Conservation (phyloP, 2,329 filamentous ascomycete genomes). For the Colletotrichum coccodes region DNA sequence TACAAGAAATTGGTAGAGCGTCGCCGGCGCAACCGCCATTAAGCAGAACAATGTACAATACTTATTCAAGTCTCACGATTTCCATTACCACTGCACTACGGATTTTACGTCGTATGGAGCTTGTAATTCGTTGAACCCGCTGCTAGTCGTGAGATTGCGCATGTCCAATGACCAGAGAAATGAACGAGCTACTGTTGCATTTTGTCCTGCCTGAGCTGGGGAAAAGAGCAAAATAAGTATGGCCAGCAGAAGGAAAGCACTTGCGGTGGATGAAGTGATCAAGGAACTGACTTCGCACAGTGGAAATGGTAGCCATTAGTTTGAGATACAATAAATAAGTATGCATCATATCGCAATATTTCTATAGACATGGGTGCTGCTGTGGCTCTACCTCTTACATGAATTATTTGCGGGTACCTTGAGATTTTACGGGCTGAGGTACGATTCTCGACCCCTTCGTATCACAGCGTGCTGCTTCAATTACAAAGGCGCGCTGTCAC, state of each 20-base stretch:
- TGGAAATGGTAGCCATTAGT: too few relatives aligned
- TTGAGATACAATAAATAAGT: neutral
- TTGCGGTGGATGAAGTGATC: neutral
- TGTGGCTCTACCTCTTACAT: neutral
- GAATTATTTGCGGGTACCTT: slow-evolving; percentile 1
- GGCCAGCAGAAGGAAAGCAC: neutral
- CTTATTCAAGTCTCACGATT: neutral
- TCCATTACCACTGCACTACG: neutral
- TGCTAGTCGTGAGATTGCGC: neutral
- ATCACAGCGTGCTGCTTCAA: neutral
- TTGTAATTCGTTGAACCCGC: too few relatives aligned
- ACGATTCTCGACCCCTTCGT: neutral
- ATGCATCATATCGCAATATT: neutral
- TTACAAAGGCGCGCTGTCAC: neutral
- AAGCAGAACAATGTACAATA: slow-evolving; percentile 2
- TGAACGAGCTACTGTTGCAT: neutral
- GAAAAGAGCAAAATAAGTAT: neutral
- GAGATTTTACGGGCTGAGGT: slow-evolving; percentile 11
- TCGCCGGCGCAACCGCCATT: slow-evolving; percentile 38
- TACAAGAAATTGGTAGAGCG: slow-evolving; percentile 80
- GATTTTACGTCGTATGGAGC: too few relatives aligned
- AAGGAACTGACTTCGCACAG: too few relatives aligned
- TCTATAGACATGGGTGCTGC: neutral
- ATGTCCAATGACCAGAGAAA: neutral
- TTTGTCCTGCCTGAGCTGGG: too few relatives aligned